Percentiles rank a stretch among this genome's conserved stretches.
These are phyloP conservation scores for Metarhizium humberi DNA, from an alignment of 2,329 filamentous ascomycete genomes.

Conservation along the genomic window DNA sequence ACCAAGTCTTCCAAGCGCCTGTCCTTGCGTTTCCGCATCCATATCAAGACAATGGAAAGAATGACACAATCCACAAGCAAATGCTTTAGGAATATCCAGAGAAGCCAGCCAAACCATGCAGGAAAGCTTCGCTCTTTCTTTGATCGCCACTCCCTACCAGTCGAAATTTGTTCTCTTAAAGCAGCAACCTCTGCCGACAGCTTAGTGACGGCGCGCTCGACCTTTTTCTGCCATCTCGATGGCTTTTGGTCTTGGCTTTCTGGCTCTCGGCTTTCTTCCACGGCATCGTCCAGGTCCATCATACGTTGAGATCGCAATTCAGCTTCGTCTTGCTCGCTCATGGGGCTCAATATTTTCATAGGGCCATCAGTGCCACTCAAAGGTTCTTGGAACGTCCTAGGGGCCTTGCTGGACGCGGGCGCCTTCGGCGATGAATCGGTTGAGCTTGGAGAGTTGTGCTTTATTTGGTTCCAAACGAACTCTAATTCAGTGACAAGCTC, in stretches of 20 bases:
- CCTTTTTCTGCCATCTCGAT: constrained; percentile 66
- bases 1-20: constrained; percentile 65
- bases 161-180: constrained; percentile 79
- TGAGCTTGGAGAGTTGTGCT: constrained; percentile 66
- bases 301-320: constrained; percentile 43
- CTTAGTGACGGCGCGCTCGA: constrained; percentile 79
- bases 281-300: constrained; percentile 35
- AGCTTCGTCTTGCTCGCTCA: constrained; percentile 73
- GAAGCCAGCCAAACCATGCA: constrained; percentile 61
- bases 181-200: constrained; percentile 91
- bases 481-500: constrained; percentile 92
- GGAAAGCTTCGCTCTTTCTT: constrained; percentile 55
- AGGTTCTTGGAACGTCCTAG: constrained; percentile 36
- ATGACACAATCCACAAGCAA: constrained; percentile 61
- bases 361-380: constrained; percentile 41
- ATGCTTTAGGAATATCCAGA: constrained; percentile 65
- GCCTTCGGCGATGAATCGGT: constrained; percentile 46
- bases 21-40: constrained; percentile 64
- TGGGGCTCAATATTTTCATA: constrained; percentile 69
- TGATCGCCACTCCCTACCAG: constrained; percentile 61
- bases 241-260: constrained; percentile 29
- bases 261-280: constrained; percentile 23
- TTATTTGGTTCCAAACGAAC: constrained; percentile 98
- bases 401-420: constrained; percentile 19
- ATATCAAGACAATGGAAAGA: constrained; percentile 56